phyloP scores from a whole-genome alignment of 306 rosid species.

The Urtica urens region DNA sequence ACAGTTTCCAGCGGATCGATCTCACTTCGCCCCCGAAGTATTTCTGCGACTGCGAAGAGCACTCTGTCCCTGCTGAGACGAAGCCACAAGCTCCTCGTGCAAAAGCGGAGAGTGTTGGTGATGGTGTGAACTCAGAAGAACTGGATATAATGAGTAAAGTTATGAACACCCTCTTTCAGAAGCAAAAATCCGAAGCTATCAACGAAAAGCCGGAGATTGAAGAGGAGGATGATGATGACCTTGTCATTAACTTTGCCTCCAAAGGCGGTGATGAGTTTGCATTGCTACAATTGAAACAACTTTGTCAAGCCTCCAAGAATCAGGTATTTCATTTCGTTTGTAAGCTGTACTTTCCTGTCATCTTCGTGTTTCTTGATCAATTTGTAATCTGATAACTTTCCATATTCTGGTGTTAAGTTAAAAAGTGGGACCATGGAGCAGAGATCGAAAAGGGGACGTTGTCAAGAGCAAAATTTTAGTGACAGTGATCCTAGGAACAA shows the following conservation, averaged over 20 bases:
- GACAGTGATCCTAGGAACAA: constrained; percentile 22
- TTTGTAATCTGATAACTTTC: constrained; percentile 6
- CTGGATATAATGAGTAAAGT: constrained; percentile 58
- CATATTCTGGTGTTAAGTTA: constrained; percentile 2
- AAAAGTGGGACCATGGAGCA: constrained; percentile 30
- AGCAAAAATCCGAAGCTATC: constrained; percentile 29
- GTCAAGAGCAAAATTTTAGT: constrained; percentile 19
- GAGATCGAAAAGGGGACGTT: constrained; percentile 19
- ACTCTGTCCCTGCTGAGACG: constrained; percentile 27
- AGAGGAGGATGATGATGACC: constrained; percentile 61
- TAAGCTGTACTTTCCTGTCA: background rate
- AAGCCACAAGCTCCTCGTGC: constrained; percentile 12
- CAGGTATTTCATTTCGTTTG: constrained; percentile 16
- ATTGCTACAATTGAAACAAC: constrained; percentile 20
- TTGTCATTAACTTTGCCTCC: constrained; percentile 47
- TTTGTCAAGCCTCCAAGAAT: constrained; percentile 26
- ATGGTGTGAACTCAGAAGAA: constrained; percentile 54
- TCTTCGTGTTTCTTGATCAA: constrained; percentile 4
- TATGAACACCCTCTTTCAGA: constrained; percentile 52
- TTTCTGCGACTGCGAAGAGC: constrained; percentile 95
- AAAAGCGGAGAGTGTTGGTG: constrained; percentile 20
- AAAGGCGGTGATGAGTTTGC: constrained; percentile 19
- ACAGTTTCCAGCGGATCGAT: constrained; percentile 74
- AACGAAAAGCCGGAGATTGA: too few species aligned
- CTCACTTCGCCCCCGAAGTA: constrained; percentile 57